Conservation (phyloP, 2,329 filamentous ascomycete genomes). For the Madurella fahalii region DNA sequence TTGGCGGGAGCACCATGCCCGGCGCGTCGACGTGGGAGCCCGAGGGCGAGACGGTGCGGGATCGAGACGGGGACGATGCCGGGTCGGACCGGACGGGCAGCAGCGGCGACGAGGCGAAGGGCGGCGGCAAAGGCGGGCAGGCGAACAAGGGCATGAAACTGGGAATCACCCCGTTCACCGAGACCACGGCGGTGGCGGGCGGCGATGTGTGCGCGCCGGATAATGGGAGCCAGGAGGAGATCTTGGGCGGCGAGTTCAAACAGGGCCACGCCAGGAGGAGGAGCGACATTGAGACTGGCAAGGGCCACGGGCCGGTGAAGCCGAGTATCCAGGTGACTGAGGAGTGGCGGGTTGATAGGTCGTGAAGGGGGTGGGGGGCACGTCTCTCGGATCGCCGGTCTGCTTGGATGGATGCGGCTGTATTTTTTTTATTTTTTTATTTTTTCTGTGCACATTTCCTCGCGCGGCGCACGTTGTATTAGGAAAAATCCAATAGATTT, state of each 20-base stretch:
- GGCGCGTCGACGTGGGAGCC: background rate
- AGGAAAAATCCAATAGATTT: no score
- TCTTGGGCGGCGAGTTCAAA: conserved; percentile 5
- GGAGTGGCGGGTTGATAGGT: conserved; percentile 1
- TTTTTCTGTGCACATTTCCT: no score
- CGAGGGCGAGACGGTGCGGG: background rate
- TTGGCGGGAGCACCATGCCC: conserved; percentile 8
- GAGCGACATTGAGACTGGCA: background rate
- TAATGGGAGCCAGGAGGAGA: conserved; percentile 12
- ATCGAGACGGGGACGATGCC: background rate
- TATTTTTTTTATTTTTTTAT: no score
- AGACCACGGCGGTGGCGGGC: background rate
- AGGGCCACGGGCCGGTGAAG: background rate
- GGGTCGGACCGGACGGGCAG: background rate
- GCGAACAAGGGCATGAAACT: conserved; percentile 1
- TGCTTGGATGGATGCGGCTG: no score
- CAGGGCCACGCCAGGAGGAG: background rate
- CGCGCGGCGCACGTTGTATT: no score
- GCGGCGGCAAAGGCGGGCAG: background rate
- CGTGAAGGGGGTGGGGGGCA: background rate
- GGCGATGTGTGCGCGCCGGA: conserved; percentile 1
- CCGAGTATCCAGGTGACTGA: background rate
- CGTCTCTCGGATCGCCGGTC: no score
- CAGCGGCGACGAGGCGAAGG: background rate
- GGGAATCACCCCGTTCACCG: conserved; percentile 11